Evolutionary conservation across 1,284 basidiomycete genomes (phyloP).

Genomic region (Gymnopus androsaceus): DNA sequence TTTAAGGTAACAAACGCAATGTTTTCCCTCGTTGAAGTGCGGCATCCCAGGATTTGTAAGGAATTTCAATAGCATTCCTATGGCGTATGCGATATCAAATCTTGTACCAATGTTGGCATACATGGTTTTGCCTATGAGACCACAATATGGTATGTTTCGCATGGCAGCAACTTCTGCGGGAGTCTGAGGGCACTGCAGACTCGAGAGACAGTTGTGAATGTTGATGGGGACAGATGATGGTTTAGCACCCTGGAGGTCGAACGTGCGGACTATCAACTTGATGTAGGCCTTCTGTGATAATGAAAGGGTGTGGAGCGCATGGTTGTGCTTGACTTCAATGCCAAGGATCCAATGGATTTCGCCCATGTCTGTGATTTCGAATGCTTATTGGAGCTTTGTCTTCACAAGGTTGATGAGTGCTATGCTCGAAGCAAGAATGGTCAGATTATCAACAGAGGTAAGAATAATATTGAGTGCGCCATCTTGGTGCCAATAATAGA

Average conservation of each 20-base stretch:
- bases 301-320: conserved; percentile 17
- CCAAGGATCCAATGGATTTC: conserved; percentile 27
- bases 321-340: conserved; percentile 25
- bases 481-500: conserved; percentile 21
- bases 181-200: background rate
- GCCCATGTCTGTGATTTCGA: conserved; percentile 24
- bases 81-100: background rate
- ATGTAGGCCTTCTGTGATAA: conserved; percentile 31
- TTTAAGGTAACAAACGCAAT: conserved; percentile 18
- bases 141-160: conserved; percentile 7
- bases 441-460: conserved; percentile 30
- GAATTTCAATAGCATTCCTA: conserved; percentile 16
- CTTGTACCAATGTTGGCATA: conserved; percentile 21
- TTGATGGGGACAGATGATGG: conserved; percentile 15
- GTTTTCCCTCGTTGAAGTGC: conserved; percentile 16
- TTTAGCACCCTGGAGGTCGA: conserved; percentile 15
- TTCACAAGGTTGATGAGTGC: conserved; percentile 15
- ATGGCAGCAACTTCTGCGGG: background rate
- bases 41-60: conserved; percentile 4
- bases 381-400: background rate
- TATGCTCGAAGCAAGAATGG: conserved; percentile 20
- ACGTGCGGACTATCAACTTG: conserved; percentile 14
- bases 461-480: conserved; percentile 19
- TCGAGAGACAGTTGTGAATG: background rate
- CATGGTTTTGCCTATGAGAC: conserved; percentile 19